phyloP scores from a whole-genome alignment of 2,329 filamentous ascomycete genomes.

The Paraconiothyrium brasiliense region DNA sequence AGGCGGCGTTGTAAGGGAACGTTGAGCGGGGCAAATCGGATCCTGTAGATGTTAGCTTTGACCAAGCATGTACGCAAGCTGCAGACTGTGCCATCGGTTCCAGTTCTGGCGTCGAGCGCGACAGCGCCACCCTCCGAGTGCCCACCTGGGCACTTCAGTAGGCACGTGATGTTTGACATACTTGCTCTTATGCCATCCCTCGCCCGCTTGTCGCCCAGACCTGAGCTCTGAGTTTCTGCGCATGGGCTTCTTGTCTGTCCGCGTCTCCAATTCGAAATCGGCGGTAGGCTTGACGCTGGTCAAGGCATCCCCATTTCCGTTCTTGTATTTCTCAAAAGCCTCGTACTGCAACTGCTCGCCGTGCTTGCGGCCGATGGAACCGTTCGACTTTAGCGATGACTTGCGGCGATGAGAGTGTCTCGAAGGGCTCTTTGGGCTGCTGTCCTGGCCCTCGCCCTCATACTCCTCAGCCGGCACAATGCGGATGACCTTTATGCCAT shows the following conservation, averaged over 20 bases:
- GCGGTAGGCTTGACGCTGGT: conserved; percentile 55
- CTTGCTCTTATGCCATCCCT: conserved; percentile 62
- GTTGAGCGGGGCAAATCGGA: conserved; percentile 88
- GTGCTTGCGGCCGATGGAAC: conserved; percentile 40
- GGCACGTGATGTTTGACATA: conserved; percentile 32
- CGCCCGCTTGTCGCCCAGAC: conserved; percentile 63
- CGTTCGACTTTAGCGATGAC: conserved; percentile 42
- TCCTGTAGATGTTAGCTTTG: conserved; percentile 54
- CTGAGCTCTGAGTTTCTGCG: conserved; percentile 55
- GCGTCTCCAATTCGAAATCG: conserved; percentile 48
- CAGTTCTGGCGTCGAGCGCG: background rate
- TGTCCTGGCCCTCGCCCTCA: conserved; percentile 46
- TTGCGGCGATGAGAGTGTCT: conserved; percentile 38
- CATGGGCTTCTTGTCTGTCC: conserved; percentile 42
- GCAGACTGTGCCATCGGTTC: background rate
- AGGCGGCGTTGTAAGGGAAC: conserved; percentile 64
- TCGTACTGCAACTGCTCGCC: conserved; percentile 38
- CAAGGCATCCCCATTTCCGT: conserved; percentile 57
- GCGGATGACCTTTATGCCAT: conserved; percentile 23
- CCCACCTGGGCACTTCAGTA: background rate
- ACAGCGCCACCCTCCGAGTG: background rate
- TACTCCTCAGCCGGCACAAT: conserved; percentile 28
- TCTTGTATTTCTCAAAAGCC: conserved; percentile 56
- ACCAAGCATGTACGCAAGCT: conserved; percentile 10
- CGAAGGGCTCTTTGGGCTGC: conserved; percentile 44